Percentiles rank a stretch among this genome's conserved stretches.
Conservation (phyloP, 306 rosid genomes). For the Quercus alba region DNA sequence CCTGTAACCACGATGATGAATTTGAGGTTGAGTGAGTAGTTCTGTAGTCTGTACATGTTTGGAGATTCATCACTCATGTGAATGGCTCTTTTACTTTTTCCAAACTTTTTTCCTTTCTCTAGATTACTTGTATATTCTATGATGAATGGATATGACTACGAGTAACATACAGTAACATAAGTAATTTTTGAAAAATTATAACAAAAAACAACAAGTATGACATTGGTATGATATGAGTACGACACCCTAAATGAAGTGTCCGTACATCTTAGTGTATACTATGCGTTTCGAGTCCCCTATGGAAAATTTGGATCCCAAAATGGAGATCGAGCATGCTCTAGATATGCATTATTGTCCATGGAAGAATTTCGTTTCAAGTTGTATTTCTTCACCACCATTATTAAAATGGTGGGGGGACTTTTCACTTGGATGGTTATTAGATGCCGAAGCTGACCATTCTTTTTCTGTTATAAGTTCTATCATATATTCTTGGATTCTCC, state of each 20-base stretch:
- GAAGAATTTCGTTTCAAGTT: background rate
- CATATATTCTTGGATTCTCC: background rate
- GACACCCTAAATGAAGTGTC: too few relatives aligned
- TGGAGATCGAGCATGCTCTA: background rate
- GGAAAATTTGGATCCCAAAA: background rate
- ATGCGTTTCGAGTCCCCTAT: background rate
- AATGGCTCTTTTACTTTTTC: background rate
- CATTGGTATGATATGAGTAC: accelerated
- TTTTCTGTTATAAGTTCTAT: background rate
- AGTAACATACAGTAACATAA: too few relatives aligned
- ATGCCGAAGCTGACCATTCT: background rate
- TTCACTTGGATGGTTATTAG: background rate
- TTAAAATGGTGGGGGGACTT: background rate
- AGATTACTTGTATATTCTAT: too few relatives aligned
- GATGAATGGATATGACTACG: too few relatives aligned
- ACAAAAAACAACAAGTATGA: too few relatives aligned
- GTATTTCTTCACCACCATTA: background rate
- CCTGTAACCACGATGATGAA: background rate
- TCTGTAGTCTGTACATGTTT: background rate
- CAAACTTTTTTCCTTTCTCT: background rate
- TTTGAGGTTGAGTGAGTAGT: background rate
- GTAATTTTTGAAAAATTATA: too few relatives aligned
- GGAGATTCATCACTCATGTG: background rate
- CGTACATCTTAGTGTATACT: background rate
- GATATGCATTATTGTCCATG: background rate